These are phyloP conservation scores for Hypoxylon lenormandii DNA, from an alignment of 495 filamentous ascomycete species.

Conservation along the genomic window DNA sequence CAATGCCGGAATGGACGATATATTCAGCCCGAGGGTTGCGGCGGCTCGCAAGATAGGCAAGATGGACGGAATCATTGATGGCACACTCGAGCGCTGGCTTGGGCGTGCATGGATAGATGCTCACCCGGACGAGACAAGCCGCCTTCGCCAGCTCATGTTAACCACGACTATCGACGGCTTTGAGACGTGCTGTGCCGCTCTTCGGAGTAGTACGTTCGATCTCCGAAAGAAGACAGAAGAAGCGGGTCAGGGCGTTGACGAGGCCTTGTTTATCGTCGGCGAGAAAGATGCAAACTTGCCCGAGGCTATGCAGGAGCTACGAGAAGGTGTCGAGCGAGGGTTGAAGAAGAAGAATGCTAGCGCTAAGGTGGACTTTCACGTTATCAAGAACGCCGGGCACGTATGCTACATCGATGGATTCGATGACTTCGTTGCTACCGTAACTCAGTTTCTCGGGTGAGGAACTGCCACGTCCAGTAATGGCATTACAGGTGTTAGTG, in stretches of 20 bases:
- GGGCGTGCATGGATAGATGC: constrained; percentile 45
- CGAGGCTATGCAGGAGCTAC: constrained; percentile 43
- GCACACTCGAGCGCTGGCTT: constrained; percentile 53
- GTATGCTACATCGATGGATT: constrained; percentile 44
- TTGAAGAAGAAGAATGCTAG: constrained; percentile 17
- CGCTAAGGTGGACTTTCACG: constrained; percentile 23
- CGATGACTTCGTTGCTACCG: constrained; percentile 31
- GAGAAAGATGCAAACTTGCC: constrained; percentile 51
- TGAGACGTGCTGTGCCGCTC: constrained; percentile 51
- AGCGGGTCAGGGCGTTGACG: constrained; percentile 39
- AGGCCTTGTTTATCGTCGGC: constrained; percentile 48
- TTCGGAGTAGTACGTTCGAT: constrained; percentile 47
- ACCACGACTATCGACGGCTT: constrained; percentile 51
- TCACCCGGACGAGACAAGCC: constrained; percentile 47
- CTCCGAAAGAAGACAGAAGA: constrained; percentile 31
- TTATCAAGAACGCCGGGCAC: constrained; percentile 46
- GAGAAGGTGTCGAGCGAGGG: constrained; percentile 39
- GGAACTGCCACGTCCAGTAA: neutral
- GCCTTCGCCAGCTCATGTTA: constrained; percentile 46
- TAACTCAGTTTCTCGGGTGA: constrained; percentile 13
- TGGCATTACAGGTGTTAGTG: neutral
- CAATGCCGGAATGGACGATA: constrained; percentile 40
- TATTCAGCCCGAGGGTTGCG: constrained; percentile 45
- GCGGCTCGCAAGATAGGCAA: constrained; percentile 40
- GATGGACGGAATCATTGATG: constrained; percentile 37